Evolutionary conservation across 1,284 basidiomycete species (phyloP).

Genomic region (Ceratobasidium sp.): DNA sequence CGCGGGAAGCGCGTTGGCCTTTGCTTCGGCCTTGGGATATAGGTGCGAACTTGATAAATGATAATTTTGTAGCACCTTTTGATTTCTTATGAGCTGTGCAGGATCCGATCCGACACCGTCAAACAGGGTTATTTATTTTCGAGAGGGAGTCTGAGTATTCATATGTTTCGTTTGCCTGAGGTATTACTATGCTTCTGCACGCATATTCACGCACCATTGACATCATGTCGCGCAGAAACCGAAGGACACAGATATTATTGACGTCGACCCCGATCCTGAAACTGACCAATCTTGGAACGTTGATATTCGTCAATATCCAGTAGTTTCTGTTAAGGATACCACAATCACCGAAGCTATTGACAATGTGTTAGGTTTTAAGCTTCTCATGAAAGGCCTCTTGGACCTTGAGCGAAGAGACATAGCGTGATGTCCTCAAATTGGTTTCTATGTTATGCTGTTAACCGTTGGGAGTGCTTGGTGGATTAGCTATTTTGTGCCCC

Average conservation of each 20-base stretch:
- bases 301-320: conserved; percentile 40
- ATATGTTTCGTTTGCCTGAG: conserved; percentile 33
- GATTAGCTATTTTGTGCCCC: conserved; percentile 6
- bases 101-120: conserved; percentile 7
- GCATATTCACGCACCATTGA: background rate
- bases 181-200: background rate
- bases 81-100: background rate
- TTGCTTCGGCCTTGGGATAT: conserved; percentile 40
- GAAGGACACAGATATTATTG: conserved; percentile 25
- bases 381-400: conserved; percentile 37
- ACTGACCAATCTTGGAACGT: conserved; percentile 30
- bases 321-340: conserved; percentile 39
- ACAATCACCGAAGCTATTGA: conserved; percentile 35
- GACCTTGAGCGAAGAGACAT: conserved; percentile 38
- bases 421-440: background rate
- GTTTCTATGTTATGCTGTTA: background rate
- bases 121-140: conserved; percentile 34
- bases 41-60: background rate
- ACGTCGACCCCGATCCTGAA: conserved; percentile 32
- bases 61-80: background rate
- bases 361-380: conserved; percentile 30
- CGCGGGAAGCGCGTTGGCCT: conserved; percentile 27
- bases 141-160: conserved; percentile 24
- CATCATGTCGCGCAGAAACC: conserved; percentile 12
- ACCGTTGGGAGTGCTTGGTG: background rate